Evolutionary conservation across 176 grass and related monocot genomes (phyloP).

Genomic region (Oryza rufipogon): DNA sequence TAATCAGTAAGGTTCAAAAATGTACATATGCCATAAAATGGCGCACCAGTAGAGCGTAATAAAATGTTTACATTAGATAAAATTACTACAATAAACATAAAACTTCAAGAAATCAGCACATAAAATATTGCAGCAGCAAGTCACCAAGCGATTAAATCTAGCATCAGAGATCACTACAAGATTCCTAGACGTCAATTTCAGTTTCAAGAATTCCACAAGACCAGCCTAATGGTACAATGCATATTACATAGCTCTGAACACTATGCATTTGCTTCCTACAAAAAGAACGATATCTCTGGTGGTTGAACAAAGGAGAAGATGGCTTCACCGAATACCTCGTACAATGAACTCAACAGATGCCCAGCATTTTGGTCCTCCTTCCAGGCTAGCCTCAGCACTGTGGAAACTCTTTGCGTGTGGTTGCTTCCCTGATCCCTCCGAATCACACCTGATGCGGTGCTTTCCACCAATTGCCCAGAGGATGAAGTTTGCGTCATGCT

Average conservation of each 20-base stretch:
- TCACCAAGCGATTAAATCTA: neutral
- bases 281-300: constrained; percentile 60
- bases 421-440: constrained; percentile 47
- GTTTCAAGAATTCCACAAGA: neutral
- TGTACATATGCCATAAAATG: neutral
- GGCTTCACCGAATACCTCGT: constrained; percentile 75
- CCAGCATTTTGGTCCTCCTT: constrained; percentile 79
- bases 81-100: neutral
- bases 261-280: constrained; percentile 49
- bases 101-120: neutral
- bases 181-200: neutral
- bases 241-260: neutral
- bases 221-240: constrained; percentile 14
- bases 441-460: constrained; percentile 19
- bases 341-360: constrained; percentile 63
- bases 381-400: constrained; percentile 82
- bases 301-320: constrained; percentile 84
- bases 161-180: neutral
- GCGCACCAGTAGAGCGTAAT: neutral
- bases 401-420: constrained; percentile 51
- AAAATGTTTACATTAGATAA: neutral
- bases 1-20: neutral
- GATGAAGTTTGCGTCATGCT: constrained; percentile 49
- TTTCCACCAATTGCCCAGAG: constrained; percentile 42
- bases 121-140: neutral